These are phyloP conservation scores for Aciculosporium take DNA, from an alignment of 2,329 filamentous ascomycete genomes.

Conservation along the genomic window DNA sequence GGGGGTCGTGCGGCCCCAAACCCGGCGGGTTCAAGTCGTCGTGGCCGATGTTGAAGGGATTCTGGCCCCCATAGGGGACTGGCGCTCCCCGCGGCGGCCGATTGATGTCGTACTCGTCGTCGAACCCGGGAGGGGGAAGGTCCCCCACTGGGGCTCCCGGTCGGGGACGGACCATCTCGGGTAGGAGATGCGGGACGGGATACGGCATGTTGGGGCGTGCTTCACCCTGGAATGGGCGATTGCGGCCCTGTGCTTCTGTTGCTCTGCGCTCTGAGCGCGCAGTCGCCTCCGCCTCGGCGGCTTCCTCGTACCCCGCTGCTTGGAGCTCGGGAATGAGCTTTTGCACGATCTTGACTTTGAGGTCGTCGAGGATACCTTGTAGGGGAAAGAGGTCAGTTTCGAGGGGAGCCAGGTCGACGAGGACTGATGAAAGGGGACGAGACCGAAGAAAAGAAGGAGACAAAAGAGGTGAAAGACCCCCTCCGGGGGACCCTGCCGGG, in stretches of 20 bases:
- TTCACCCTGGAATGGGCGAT: slow-evolving; percentile 21
- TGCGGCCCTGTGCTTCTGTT: slow-evolving; percentile 23
- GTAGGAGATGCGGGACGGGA: slow-evolving; percentile 52
- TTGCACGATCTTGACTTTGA: slow-evolving; percentile 72
- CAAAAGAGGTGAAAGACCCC: no score
- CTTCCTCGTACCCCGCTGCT: slow-evolving; percentile 65
- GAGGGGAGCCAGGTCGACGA: no score
- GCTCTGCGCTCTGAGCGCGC: slow-evolving; percentile 26
- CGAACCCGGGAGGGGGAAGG: slow-evolving; percentile 78
- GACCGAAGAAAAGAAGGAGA: no score
- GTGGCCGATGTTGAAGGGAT: slow-evolving; percentile 61
- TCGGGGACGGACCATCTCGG: slow-evolving; percentile 38
- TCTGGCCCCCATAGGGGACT: slow-evolving; percentile 33
- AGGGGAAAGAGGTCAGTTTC: neutral
- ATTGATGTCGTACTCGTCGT: slow-evolving; percentile 80
- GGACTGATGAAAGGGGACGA: no score
- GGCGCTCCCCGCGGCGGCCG: slow-evolving; percentile 30
- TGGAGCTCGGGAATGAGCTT: slow-evolving; percentile 64
- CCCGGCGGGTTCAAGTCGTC: slow-evolving; percentile 80
- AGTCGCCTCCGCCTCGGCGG: slow-evolving; percentile 27
- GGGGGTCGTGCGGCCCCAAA: slow-evolving; percentile 70
- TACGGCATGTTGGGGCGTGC: slow-evolving; percentile 52
- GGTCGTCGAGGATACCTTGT: slow-evolving; percentile 51
- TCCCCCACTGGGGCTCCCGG: slow-evolving; percentile 56
- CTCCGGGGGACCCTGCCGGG: no score